Base-by-base conservation (phyloP, 106 monocot species). In the Dioscorea dumetorum region DNA sequence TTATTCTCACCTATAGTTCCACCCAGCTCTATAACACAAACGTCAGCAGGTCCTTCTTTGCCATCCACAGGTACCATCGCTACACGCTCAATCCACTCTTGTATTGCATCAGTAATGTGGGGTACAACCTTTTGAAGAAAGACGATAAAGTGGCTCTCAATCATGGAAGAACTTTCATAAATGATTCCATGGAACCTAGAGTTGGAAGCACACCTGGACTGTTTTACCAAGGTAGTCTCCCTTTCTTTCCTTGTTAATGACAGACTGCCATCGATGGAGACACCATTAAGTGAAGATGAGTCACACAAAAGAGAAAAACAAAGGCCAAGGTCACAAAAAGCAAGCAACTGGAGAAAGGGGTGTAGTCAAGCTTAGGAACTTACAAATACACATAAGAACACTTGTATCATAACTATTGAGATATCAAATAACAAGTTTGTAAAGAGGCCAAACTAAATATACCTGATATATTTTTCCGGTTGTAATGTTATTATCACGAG, bases 151-250 rank as follows among this genome's bases (percentile, higher is more conserved):
- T 7, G 32, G 19, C 11, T 64, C 49, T 1, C 2, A 41, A 41
- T 22, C 18, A 24, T 53, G 53, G 35, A 68, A 61, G 15, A 65
- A 5, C 18, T 28, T 28, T 28, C 28, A 58, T 22, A 1, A 11
- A 31, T 41, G 66, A 61, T 58, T 33, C 18, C 50, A 28, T 69
- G 13, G 58, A 31, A 34, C 19, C 56, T 11, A 53, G 14, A 21
- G 33, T 50, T 64, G 28, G 49, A 64, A 33, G 61, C 66, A 71
- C 14, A 87, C 87, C 87, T 88, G 87, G 53, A 88, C 87, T 54
- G 83, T 88, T 84, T 84, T 88, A 14, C 87, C 87, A 19, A 88
- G 78, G 64, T 88, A 88, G 28, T 88, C 83, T 61, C 87, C 87
- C 61, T 65, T 83, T 57, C 87, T 83, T 72, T 88, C 87, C 75